Evolutionary conservation across 2,329 filamentous ascomycete genomes (phyloP), one percentile per base, ranked within the genome.

Genomic region (Xylaria hypoxylon): DNA sequence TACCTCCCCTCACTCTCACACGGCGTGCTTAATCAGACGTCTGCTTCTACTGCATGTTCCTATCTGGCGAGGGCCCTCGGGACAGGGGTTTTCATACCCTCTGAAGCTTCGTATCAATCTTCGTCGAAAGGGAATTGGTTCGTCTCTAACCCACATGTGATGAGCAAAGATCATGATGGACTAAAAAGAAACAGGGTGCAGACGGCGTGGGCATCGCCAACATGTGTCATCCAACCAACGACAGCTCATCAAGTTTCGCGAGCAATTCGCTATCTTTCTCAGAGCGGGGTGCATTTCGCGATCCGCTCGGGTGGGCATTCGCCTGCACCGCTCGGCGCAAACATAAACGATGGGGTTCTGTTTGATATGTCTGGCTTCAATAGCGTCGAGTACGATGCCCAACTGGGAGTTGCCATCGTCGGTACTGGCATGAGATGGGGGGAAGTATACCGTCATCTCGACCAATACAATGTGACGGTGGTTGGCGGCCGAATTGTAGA

Each of bases 271-370:
- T 65, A 68, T 38, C 57, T 72, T 7, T 62, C 67, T 1, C 48
- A 50, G 28, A 31, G 61, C 48, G 63, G 70, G 28, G 69, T 68
- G 33, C 62, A 63, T 31, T 74, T 75, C 42, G 72, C 71, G 1
- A 59, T 74, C 55, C 70, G 73, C 15, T 75, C 72, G 6, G 71
- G 73, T 0, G 73, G 72, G 10, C 72, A 74, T 64, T 72, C 72
- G 5, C 68, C 70, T 22, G 65, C 67, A n/a, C 63, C 65, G n/a
- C 60, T 70, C 8, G 66, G 62, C 13, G 68, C 68, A 17, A 74
- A 71, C 44, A 73, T 73, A 50, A 68, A 76, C 62, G 62, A 68
- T 35, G 70, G 73, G 6, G 72, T 74, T 22, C 64, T 74, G 28
- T 70, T 75, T 11, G 68, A 74, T 24, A 53, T 72, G 64, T 66